Evolutionary conservation across 1,139 yeast species (phyloP).

Genomic region (Geotrichum restrictum): DNA sequence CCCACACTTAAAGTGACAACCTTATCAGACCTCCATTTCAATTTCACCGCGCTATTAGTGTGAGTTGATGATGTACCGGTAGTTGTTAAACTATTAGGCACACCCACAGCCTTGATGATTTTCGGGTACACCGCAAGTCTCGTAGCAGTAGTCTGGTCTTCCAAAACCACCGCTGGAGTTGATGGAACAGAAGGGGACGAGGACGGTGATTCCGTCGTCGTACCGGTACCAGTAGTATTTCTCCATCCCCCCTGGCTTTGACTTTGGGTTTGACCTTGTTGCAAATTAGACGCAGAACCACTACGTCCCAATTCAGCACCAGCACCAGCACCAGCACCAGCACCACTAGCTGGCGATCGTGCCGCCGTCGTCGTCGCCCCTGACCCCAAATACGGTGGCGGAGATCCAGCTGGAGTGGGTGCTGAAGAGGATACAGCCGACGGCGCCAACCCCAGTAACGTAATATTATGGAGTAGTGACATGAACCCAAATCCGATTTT

Average conservation of each 20-base stretch:
- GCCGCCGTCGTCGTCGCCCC: not conserved
- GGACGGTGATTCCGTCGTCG: no score
- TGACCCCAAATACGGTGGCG: not conserved
- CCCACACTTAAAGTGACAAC: not conserved
- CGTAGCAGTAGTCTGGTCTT: conserved; percentile 11
- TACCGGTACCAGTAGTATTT: no score
- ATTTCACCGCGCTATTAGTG: not conserved
- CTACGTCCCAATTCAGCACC: not conserved
- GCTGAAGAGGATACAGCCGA: not conserved
- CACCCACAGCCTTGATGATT: not conserved
- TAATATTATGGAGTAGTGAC: conserved; percentile 22
- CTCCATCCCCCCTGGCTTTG: no score
- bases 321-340: not conserved
- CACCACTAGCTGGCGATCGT: not conserved
- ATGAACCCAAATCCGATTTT: conserved; percentile 25
- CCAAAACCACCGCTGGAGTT: conserved; percentile 7
- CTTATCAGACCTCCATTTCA: conserved; percentile 5
- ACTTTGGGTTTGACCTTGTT: no score
- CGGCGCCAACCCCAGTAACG: conserved; percentile 6
- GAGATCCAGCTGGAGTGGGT: not conserved
- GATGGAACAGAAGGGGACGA: not conserved
- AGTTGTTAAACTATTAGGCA: not conserved
- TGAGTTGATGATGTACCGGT: not conserved
- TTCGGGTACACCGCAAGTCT: conserved; percentile 14
- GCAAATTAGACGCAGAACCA: not conserved